A percentile compares a stretch with the other conserved stretches of the same genome.
phyloP scores from a whole-genome alignment of 345 rosid genomes.

The Pseudoturritis turrita region DNA sequence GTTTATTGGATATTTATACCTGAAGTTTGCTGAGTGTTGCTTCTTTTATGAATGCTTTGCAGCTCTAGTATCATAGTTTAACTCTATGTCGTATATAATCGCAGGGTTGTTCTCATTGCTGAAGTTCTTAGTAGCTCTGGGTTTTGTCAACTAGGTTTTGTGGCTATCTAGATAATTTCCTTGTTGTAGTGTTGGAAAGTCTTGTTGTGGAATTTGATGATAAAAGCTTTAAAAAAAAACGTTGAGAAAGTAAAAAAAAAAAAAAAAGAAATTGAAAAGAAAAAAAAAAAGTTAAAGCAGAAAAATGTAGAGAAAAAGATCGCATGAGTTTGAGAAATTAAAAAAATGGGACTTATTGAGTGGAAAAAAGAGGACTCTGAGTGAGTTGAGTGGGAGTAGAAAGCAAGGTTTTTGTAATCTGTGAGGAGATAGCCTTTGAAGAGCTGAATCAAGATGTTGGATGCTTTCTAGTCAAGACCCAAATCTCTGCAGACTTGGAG shows the following conservation, averaged over 20 bases:
- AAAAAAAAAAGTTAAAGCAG: neutral
- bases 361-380: neutral
- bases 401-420: neutral
- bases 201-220: constrained; percentile 28
- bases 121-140: constrained; percentile 56
- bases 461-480: constrained; percentile 32
- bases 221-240: constrained; percentile 15
- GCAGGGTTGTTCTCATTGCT: constrained; percentile 64
- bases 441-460: constrained; percentile 3
- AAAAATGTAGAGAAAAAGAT: neutral
- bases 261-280: constrained; percentile 5
- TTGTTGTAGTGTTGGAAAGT: constrained; percentile 10
- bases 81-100: constrained; percentile 32
- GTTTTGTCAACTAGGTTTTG: constrained; percentile 39
- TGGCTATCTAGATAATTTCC: constrained; percentile 26
- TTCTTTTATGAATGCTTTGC: neutral
- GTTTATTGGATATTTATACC: neutral
- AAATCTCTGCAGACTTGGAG: constrained; percentile 32
- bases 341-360: neutral
- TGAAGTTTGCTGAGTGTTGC: constrained; percentile 13
- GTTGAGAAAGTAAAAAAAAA: neutral
- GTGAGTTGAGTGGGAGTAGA: constrained; percentile 11
- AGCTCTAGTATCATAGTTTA: neutral
- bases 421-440: constrained; percentile 7
- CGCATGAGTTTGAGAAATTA: neutral